phyloP scores from a whole-genome alignment of 176 grass and related monocot genomes.

The Oryza nivara region DNA sequence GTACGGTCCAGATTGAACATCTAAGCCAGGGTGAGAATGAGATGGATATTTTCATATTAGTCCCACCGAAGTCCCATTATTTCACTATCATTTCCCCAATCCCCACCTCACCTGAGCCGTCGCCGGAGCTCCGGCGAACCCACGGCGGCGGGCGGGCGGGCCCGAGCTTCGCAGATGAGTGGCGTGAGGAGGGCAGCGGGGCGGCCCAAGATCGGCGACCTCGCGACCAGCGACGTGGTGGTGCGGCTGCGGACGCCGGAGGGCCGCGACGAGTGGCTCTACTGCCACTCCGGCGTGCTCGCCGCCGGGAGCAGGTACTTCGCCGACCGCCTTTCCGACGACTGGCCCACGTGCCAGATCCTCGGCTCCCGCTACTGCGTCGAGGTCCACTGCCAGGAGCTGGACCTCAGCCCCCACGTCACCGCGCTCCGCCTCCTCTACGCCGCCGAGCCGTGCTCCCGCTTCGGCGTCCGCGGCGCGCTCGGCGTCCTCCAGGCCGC shows the following conservation, averaged over 20 bases:
- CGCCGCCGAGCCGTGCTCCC: slow-evolving; percentile 60
- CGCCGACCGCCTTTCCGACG: slow-evolving; percentile 79
- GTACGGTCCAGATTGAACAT: not conserved
- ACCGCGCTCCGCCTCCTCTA: slow-evolving; percentile 75
- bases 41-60: not conserved
- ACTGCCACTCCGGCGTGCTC: slow-evolving; percentile 80
- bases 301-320: slow-evolving; percentile 78
- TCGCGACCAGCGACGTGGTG: slow-evolving; percentile 84
- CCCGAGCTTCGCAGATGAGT: not conserved
- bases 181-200: slow-evolving; percentile 7
- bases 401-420: slow-evolving; percentile 75
- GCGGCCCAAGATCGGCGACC: slow-evolving; percentile 60
- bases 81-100: not conserved
- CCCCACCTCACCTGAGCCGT: not conserved
- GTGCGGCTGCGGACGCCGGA: slow-evolving; percentile 78
- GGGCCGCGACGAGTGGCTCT: slow-evolving; percentile 89
- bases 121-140: not conserved
- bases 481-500: slow-evolving; percentile 68
- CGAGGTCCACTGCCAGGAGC: slow-evolving; percentile 73
- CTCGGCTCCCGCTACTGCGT: slow-evolving; percentile 82
- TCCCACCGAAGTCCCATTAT: not conserved
- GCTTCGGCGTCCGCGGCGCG: slow-evolving; percentile 81
- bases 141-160: not conserved
- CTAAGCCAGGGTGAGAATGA: not conserved
- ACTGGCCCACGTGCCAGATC: slow-evolving; percentile 96